These are phyloP conservation scores for Colletotrichum spaethianum DNA, from an alignment of 2,329 filamentous ascomycete genomes.

Conservation along the genomic window DNA sequence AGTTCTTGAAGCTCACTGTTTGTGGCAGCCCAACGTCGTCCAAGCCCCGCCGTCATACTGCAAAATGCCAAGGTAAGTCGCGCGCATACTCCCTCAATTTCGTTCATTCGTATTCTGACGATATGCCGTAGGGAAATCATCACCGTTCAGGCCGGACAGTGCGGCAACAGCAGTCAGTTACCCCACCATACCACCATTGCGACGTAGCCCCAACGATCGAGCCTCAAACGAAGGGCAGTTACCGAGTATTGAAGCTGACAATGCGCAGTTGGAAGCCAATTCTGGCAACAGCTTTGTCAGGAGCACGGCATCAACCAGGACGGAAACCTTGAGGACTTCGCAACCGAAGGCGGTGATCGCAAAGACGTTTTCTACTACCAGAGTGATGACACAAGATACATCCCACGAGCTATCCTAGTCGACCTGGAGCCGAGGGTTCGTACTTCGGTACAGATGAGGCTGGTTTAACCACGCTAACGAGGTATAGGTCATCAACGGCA, in stretches of 20 bases:
- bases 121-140: slow-evolving; percentile 88
- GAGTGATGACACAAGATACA: slow-evolving; percentile 98
- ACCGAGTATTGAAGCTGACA: slow-evolving; percentile 48
- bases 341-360: slow-evolving; percentile 95
- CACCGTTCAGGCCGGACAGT: slow-evolving; percentile 98
- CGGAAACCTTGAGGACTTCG: slow-evolving; percentile 97
- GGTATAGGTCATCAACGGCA: slow-evolving; percentile 83
- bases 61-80: slow-evolving; percentile 41
- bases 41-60: slow-evolving; percentile 23
- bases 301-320: slow-evolving; percentile 98
- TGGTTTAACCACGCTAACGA: neutral
- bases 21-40: slow-evolving; percentile 28
- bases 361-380: slow-evolving; percentile 99
- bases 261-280: slow-evolving; percentile 88
- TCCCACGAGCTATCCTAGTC: slow-evolving; percentile 94
- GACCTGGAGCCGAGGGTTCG: slow-evolving; percentile 91
- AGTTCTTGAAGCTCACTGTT: slow-evolving; percentile 21
- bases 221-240: neutral
- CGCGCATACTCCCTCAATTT: neutral
- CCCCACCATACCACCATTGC: slow-evolving; percentile 26
- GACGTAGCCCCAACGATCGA: neutral
- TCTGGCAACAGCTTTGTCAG: slow-evolving; percentile 98
- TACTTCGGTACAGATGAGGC: slow-evolving; percentile 7
- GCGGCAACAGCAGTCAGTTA: slow-evolving; percentile 96
- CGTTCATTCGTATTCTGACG: neutral